phyloP scores from a whole-genome alignment of 257 asterid species.

The Plantago major region DNA sequence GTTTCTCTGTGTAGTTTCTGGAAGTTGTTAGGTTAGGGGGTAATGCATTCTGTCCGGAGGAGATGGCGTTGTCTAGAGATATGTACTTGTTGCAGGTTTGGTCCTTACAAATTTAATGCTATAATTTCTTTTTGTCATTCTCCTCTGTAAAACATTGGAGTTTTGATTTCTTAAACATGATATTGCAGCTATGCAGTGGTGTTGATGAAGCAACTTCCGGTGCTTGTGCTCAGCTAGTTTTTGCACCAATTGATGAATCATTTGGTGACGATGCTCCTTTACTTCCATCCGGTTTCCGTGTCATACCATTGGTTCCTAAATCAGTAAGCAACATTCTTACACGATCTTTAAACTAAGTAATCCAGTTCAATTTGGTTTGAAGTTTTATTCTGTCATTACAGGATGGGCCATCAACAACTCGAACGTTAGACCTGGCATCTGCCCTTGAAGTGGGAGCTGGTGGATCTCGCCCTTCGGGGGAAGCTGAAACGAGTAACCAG shows the following conservation, averaged over 20 bases:
- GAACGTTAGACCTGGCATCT: slow-evolving; percentile 85
- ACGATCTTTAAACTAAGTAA: no score
- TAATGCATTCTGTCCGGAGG: slow-evolving; percentile 69
- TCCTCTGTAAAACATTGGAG: not conserved
- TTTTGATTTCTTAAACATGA: slow-evolving; percentile 12
- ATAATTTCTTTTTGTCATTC: not conserved
- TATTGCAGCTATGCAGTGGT: slow-evolving; percentile 77
- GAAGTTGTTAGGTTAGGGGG: slow-evolving; percentile 89
- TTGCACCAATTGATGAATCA: slow-evolving; percentile 90
- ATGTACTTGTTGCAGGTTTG: slow-evolving; percentile 81
- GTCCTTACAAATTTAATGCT: not conserved
- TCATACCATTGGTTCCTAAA: slow-evolving; percentile 84
- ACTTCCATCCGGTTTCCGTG: slow-evolving; percentile 91
- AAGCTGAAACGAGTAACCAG: slow-evolving; percentile 43
- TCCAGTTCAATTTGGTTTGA: not conserved
- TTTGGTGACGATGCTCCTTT: slow-evolving; percentile 90
- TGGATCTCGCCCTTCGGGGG: slow-evolving; percentile 50
- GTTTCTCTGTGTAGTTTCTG: slow-evolving; percentile 43
- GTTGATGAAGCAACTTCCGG: slow-evolving; percentile 72
- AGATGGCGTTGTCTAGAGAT: slow-evolving; percentile 73
- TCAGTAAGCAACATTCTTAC: slow-evolving; percentile 45
- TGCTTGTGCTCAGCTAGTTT: slow-evolving; percentile 88
- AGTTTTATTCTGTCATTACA: slow-evolving; percentile 19
- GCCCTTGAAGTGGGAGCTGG: slow-evolving; percentile 74
- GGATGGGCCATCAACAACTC: slow-evolving; percentile 62